These are phyloP conservation scores for Penicillium parvum DNA, from an alignment of 495 filamentous ascomycete genomes.

Conservation along the genomic window DNA sequence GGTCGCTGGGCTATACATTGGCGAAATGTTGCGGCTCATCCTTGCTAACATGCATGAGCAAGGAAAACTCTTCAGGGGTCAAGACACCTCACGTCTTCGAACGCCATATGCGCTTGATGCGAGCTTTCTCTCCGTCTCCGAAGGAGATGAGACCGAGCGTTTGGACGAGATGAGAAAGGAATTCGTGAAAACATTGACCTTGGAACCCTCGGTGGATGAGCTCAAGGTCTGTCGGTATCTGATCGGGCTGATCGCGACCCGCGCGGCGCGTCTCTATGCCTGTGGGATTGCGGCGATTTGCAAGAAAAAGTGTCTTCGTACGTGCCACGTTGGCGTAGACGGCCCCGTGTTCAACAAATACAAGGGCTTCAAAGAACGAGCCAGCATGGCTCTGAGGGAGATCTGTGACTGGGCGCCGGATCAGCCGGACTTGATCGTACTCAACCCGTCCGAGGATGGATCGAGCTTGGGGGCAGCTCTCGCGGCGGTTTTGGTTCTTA, in stretches of 20 bases:
- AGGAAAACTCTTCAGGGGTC: slow-evolving; percentile 28
- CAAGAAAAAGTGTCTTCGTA: slow-evolving; percentile 74
- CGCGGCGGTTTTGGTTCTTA: slow-evolving; percentile 21
- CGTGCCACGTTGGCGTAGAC: slow-evolving; percentile 88
- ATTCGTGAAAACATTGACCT: slow-evolving; percentile 63
- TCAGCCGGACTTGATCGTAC: slow-evolving; percentile 18
- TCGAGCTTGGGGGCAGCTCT: slow-evolving; percentile 32
- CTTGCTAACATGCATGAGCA: slow-evolving; percentile 34
- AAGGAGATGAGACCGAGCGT: slow-evolving; percentile 64
- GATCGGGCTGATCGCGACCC: slow-evolving; percentile 81
- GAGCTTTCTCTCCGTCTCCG: slow-evolving; percentile 71
- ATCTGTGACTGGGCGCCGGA: slow-evolving; percentile 28
- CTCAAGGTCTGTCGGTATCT: slow-evolving; percentile 74
- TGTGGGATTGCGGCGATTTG: slow-evolving; percentile 90
- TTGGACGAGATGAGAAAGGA: slow-evolving; percentile 68
- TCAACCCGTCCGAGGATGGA: slow-evolving; percentile 29
- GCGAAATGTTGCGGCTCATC: slow-evolving; percentile 42
- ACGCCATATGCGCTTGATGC: slow-evolving; percentile 75
- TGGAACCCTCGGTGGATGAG: slow-evolving; percentile 62
- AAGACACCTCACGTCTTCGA: slow-evolving; percentile 54
- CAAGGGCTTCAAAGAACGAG: slow-evolving; percentile 80
- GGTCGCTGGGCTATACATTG: slow-evolving; percentile 45
- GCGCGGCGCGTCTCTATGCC: slow-evolving; percentile 81
- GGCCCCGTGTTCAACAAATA: slow-evolving; percentile 94
- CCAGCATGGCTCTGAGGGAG: slow-evolving; percentile 66